Evolutionary conservation across 495 filamentous ascomycete species (phyloP).

Genomic region (Aspergillus cristatus): DNA sequence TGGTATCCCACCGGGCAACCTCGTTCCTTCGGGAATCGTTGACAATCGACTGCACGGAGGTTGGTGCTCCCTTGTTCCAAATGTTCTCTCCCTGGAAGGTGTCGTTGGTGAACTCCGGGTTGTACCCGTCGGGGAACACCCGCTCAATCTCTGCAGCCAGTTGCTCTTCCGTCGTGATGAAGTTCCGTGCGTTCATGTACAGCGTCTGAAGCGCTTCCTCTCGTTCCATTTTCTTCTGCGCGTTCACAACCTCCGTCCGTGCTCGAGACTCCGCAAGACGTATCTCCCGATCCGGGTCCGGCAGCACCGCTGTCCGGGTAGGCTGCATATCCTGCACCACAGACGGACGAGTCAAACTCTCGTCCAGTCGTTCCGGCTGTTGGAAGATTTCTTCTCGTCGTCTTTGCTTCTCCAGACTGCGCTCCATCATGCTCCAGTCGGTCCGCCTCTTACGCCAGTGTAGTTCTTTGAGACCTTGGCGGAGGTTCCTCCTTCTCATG

Average conservation of each 20-base stretch:
- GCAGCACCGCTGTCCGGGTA: slow-evolving; percentile 27
- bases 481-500: slow-evolving; percentile 50
- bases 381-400: slow-evolving; percentile 37
- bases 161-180: slow-evolving; percentile 55
- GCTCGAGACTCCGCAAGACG: slow-evolving; percentile 35
- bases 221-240: slow-evolving; percentile 30
- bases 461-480: slow-evolving; percentile 52
- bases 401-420: slow-evolving; percentile 25
- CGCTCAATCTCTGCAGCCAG: slow-evolving; percentile 51
- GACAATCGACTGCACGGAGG: slow-evolving; percentile 35
- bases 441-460: slow-evolving; percentile 42
- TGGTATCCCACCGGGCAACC: slow-evolving; percentile 32
- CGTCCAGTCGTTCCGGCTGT: slow-evolving; percentile 49
- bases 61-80: slow-evolving; percentile 49
- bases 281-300: slow-evolving; percentile 38
- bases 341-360: slow-evolving; percentile 49
- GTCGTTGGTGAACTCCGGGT: slow-evolving; percentile 39
- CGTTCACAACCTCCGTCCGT: slow-evolving; percentile 27
- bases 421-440: slow-evolving; percentile 27
- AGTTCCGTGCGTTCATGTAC: slow-evolving; percentile 55
- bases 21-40: slow-evolving; percentile 24
- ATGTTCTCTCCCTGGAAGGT: slow-evolving; percentile 38
- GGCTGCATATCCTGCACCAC: slow-evolving; percentile 33
- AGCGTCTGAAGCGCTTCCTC: slow-evolving; percentile 47
- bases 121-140: slow-evolving; percentile 47